phyloP scores from a whole-genome alignment of 306 rosid genomes.

The Corylus avellana region DNA sequence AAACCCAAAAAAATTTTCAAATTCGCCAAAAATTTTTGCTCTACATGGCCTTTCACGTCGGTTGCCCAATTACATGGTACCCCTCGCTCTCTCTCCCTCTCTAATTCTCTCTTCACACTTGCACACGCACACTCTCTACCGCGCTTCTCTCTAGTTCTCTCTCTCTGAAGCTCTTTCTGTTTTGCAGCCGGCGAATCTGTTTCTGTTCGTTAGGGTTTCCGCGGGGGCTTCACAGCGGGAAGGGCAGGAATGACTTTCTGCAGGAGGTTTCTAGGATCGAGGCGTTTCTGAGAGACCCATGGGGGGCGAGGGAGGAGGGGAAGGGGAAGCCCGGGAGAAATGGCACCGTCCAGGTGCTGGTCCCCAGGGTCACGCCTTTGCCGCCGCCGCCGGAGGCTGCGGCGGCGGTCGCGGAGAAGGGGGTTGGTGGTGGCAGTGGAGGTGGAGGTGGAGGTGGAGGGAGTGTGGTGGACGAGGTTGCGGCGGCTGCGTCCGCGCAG shows the following conservation, averaged over 20 bases:
- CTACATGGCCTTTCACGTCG: constrained; percentile 88
- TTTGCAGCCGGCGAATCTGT: constrained; percentile 69
- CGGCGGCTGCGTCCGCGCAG: constrained; percentile 69
- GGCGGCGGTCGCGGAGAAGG: neutral
- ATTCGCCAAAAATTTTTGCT: constrained; percentile 8
- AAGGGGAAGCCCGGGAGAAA: neutral
- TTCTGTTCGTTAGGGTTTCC: constrained; percentile 74
- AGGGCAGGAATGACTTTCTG: constrained; percentile 44
- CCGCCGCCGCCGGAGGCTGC: constrained; percentile 49
- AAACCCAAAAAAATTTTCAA: neutral
- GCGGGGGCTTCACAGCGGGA: constrained; percentile 36
- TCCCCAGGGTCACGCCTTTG: constrained; percentile 75
- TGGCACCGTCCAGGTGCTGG: constrained; percentile 60
- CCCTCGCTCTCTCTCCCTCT: constrained; percentile 15
- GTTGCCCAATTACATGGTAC: constrained; percentile 85
- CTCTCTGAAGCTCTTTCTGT: neutral
- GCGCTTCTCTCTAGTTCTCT: neutral
- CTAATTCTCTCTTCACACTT: constrained; percentile 4
- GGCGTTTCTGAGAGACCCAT: constrained; percentile 51
- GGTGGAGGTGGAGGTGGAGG: constrained; percentile 32
- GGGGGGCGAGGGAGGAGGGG: constrained; percentile 44
- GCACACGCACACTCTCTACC: constrained; percentile 4
- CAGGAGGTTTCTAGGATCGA: constrained; percentile 49
- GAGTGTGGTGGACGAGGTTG: constrained; percentile 54
- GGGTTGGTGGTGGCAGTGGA: constrained; percentile 28